These are phyloP conservation scores for Ustilaginoidea virens DNA, from an alignment of 2,329 filamentous ascomycete species.

Conservation along the genomic window DNA sequence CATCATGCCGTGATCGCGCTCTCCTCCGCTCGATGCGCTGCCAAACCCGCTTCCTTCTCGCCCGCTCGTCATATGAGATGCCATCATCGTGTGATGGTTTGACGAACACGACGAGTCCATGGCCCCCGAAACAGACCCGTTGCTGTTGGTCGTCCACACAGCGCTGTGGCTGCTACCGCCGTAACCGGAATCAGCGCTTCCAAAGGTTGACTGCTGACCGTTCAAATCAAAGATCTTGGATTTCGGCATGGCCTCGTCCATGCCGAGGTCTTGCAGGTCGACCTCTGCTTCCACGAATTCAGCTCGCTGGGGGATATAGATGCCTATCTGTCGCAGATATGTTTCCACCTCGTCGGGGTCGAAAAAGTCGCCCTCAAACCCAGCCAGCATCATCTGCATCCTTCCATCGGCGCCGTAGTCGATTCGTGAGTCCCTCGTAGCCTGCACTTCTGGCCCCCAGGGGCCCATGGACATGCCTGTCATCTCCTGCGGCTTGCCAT, in stretches of 20 bases:
- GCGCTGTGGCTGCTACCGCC: neutral
- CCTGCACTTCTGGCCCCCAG: slow-evolving; percentile 23
- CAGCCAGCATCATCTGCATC: slow-evolving; percentile 39
- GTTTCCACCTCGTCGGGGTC: slow-evolving; percentile 63
- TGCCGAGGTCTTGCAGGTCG: slow-evolving; percentile 24
- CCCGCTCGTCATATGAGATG: neutral
- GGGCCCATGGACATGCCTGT: slow-evolving; percentile 29
- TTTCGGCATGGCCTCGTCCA: neutral
- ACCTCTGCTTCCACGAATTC: slow-evolving; percentile 47
- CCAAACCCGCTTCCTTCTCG: neutral
- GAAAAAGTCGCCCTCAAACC: slow-evolving; percentile 61
- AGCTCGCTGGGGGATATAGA: slow-evolving; percentile 43
- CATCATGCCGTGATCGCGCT: too few relatives aligned
- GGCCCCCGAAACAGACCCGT: slow-evolving; percentile 1
- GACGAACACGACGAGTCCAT: neutral
- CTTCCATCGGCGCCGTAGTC: slow-evolving; percentile 17
- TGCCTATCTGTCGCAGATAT: slow-evolving; percentile 50
- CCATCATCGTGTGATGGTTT: neutral
- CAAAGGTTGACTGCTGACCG: neutral
- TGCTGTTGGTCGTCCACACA: slow-evolving; percentile 3
- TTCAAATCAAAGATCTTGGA: too few relatives aligned
- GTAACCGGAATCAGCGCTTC: slow-evolving; percentile 1
- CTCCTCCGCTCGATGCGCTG: neutral
- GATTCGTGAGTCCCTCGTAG: slow-evolving; percentile 26
- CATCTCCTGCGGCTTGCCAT: slow-evolving; percentile 9